Conservation (phyloP, 495 filamentous ascomycete species). For the Darksidea phi region DNA sequence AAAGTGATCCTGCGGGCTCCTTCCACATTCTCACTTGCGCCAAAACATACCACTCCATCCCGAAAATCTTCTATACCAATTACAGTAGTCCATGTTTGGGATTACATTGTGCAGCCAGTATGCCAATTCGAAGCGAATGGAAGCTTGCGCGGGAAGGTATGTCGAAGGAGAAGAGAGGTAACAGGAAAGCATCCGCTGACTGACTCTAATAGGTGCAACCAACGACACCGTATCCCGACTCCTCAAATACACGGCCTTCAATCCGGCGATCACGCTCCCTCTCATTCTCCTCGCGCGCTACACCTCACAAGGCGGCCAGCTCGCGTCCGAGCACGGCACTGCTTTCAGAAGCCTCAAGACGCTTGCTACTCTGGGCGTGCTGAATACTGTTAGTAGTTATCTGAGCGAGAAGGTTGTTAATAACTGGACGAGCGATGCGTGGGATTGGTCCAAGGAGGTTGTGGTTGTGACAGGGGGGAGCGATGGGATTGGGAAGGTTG, state of each 20-base stretch:
- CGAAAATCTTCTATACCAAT: too few relatives aligned
- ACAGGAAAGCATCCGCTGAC: too few relatives aligned
- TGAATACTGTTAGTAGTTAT: conserved; percentile 48
- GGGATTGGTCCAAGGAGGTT: conserved; percentile 69
- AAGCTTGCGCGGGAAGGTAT: conserved; percentile 38
- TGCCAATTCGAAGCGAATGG: conserved; percentile 38
- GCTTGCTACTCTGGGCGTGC: conserved; percentile 16
- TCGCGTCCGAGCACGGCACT: conserved; percentile 50
- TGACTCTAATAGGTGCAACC: conserved; percentile 66
- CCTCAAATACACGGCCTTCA: conserved; percentile 57
- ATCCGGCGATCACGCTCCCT: conserved; percentile 60
- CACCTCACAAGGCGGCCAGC: conserved; percentile 55
- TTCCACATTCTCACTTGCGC: too few relatives aligned
- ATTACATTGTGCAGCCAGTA: conserved; percentile 17
- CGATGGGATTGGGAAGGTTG: conserved; percentile 63
- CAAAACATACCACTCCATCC: too few relatives aligned
- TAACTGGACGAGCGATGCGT: conserved; percentile 60
- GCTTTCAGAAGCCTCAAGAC: conserved; percentile 43
- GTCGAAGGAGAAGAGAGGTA: too few relatives aligned
- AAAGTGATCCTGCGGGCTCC: too few relatives aligned
- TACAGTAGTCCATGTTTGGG: too few relatives aligned
- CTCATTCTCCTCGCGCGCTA: conserved; percentile 59
- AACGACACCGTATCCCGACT: conserved; percentile 57
- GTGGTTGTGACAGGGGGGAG: conserved; percentile 71
- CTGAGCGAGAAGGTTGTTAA: conserved; percentile 57